Percentiles rank a stretch among this genome's conserved stretches.
Evolutionary conservation across 129 eudicot species (phyloP).

Genomic region (Flaveria trinervia): DNA sequence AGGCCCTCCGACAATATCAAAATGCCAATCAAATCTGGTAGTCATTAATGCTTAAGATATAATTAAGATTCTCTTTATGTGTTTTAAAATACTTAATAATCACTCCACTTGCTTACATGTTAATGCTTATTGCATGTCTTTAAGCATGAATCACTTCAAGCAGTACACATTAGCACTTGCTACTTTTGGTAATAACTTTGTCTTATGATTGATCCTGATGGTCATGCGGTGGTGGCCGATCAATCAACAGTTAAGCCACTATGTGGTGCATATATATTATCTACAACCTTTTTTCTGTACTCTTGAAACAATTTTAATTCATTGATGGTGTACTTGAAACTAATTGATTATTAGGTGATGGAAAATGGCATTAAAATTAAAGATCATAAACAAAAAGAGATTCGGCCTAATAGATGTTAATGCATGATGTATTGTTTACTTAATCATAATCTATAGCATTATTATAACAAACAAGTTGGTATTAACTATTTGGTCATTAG

Average conservation of each 20-base stretch:
- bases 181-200: constrained; percentile 33
- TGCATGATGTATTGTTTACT: neutral
- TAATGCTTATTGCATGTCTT: constrained; percentile 29
- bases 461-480: constrained; percentile 25
- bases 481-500: neutral
- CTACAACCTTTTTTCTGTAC: constrained; percentile 33
- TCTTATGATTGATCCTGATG: constrained; percentile 33
- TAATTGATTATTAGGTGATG: constrained; percentile 31
- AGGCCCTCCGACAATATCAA: constrained; percentile 21
- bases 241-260: constrained; percentile 29
- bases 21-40: constrained; percentile 21
- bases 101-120: constrained; percentile 28
- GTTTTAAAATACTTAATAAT: constrained; percentile 7
- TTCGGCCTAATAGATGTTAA: constrained; percentile 18
- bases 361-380: constrained; percentile 27
- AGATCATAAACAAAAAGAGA: constrained; percentile 23
- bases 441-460: neutral
- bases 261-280: constrained; percentile 24
- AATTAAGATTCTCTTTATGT: constrained; percentile 30
- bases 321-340: constrained; percentile 30
- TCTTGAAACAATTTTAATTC: neutral
- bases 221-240: constrained; percentile 22
- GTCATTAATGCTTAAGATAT: constrained; percentile 18
- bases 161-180: constrained; percentile 36
- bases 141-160: constrained; percentile 19